Evolutionary conservation across 371 early-diverging fungal species (phyloP).

Genomic region (Apophysomyces trapeziformis): DNA sequence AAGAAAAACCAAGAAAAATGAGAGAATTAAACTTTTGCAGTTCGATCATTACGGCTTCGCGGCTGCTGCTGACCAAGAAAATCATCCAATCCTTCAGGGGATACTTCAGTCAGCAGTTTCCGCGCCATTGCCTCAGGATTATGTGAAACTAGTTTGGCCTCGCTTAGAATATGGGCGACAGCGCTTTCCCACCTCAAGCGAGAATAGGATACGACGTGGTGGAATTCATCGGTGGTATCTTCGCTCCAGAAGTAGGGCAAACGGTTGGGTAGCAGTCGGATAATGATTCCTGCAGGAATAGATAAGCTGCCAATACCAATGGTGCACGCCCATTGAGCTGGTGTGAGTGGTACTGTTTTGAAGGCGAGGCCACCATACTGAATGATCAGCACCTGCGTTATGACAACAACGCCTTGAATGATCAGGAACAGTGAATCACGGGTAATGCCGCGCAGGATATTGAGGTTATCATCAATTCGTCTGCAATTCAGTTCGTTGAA

Average conservation of each 20-base stretch:
- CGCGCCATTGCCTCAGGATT: constrained; percentile 3
- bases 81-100: neutral
- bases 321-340: constrained; percentile 77
- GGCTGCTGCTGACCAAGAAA: neutral
- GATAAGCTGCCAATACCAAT: constrained; percentile 74
- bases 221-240: constrained; percentile 50
- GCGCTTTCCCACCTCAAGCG: constrained; percentile 48
- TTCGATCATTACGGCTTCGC: neutral
- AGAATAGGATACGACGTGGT: constrained; percentile 40
- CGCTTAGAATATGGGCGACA: neutral
- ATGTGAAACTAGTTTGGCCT: neutral
- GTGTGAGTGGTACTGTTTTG: constrained; percentile 67
- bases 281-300: constrained; percentile 74
- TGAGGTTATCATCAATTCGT: constrained; percentile 70
- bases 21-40: neutral
- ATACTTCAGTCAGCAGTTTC: constrained; percentile 1
- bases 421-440: constrained; percentile 72
- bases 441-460: constrained; percentile 75
- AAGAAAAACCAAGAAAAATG: neutral
- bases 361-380: constrained; percentile 85
- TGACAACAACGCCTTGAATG: constrained; percentile 67
- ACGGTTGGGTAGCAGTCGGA: constrained; percentile 66
- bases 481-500: constrained; percentile 79
- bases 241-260: constrained; percentile 35
- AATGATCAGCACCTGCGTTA: constrained; percentile 80